These are phyloP conservation scores for Castanea sativa DNA, from an alignment of 306 rosid species.

Conservation along the genomic window DNA sequence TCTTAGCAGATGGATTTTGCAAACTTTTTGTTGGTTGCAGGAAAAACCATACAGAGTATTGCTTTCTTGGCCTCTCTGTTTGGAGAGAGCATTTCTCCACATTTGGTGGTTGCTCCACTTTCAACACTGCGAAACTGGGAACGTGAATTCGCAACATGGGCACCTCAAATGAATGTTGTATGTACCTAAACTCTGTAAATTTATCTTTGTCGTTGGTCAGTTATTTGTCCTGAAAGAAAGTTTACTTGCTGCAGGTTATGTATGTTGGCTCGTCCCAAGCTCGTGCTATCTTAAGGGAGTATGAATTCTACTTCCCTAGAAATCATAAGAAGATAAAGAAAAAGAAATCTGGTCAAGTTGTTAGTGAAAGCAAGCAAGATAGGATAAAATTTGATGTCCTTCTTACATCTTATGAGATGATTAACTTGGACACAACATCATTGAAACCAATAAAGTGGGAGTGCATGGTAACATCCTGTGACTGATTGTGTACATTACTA, in stretches of 20 bases:
- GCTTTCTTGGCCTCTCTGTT: conserved; percentile 93
- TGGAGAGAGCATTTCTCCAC: conserved; percentile 68
- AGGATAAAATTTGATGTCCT: conserved; percentile 97
- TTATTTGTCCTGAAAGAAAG: conserved; percentile 33
- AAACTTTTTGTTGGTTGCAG: conserved; percentile 42
- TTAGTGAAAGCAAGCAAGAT: conserved; percentile 85
- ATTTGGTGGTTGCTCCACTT: conserved; percentile 98
- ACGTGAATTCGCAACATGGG: conserved; percentile 98
- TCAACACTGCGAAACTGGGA: conserved; percentile 98
- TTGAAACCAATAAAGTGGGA: conserved; percentile 92
- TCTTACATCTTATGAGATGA: conserved; percentile 97
- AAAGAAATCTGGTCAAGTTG: conserved; percentile 71
- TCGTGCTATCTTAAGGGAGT: conserved; percentile 78
- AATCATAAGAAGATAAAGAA: conserved; percentile 84
- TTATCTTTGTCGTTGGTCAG: conserved; percentile 18
- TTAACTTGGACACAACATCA: conserved; percentile 71
- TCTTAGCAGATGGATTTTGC: conserved; percentile 24
- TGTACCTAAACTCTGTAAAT: conserved; percentile 30
- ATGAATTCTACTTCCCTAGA: conserved; percentile 89
- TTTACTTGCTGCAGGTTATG: conserved; percentile 69
- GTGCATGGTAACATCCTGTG: conserved; percentile 64
- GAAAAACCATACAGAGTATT: conserved; percentile 97
- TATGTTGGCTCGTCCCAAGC: conserved; percentile 94
- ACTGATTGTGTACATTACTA: conserved; percentile 12
- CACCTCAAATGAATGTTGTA: conserved; percentile 99